These are phyloP conservation scores for Apiotrichum sp. DNA, from an alignment of 1,284 basidiomycete species.

Conservation along the genomic window DNA sequence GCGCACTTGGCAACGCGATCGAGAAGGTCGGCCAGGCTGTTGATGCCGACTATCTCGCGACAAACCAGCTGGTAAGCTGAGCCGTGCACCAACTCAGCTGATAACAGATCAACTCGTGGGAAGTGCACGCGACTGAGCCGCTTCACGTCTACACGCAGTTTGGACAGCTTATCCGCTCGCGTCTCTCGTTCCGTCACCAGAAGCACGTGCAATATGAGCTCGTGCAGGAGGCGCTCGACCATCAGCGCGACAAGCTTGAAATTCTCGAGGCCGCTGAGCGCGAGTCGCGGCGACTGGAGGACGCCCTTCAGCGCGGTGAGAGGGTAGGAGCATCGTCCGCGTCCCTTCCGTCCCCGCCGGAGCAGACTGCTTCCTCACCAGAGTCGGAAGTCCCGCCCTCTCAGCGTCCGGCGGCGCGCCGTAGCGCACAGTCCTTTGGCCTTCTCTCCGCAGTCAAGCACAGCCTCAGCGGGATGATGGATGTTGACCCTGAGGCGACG, in stretches of 20 bases:
- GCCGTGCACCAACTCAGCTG: neutral
- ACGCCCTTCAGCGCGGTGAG: conserved; percentile 59
- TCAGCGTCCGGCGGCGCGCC: conserved; percentile 12
- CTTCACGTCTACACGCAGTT: conserved; percentile 95
- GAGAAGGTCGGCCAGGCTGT: conserved; percentile 74
- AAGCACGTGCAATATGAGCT: conserved; percentile 98
- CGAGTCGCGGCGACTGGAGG: conserved; percentile 82
- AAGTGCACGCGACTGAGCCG: conserved; percentile 90
- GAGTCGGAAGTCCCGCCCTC: neutral
- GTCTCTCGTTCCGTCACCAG: conserved; percentile 91
- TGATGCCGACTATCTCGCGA: conserved; percentile 88
- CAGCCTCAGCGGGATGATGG: conserved; percentile 96
- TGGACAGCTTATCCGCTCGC: conserved; percentile 84
- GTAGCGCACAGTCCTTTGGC: conserved; percentile 59
- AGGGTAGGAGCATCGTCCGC: conserved; percentile 11
- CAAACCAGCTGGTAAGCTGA: conserved; percentile 67
- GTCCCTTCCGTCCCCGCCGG: neutral
- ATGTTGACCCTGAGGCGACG: conserved; percentile 93
- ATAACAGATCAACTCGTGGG: conserved; percentile 75
- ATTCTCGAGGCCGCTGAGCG: conserved; percentile 87
- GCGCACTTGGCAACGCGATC: conserved; percentile 37
- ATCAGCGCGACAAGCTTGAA: conserved; percentile 77
- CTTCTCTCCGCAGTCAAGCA: conserved; percentile 87
- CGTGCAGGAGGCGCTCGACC: conserved; percentile 84
- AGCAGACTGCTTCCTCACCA: conserved; percentile 2